Percentiles rank a stretch among this genome's conserved stretches.
Evolutionary conservation across 345 rosid genomes (phyloP).

Genomic region (Fremontodendron californicum): DNA sequence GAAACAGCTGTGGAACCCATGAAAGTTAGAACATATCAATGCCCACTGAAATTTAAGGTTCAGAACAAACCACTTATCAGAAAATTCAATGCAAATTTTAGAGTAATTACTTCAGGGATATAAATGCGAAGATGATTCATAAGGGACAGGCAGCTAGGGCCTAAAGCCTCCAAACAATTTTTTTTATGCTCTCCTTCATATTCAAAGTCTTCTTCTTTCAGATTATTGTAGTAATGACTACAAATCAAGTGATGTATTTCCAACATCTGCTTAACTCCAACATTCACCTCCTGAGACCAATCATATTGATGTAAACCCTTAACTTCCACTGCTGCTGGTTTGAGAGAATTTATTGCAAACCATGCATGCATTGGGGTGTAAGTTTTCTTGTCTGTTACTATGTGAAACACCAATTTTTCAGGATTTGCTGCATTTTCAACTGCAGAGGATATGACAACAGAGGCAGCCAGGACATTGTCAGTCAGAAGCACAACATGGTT

Average conservation of each 20-base stretch:
- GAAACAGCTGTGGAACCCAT: conserved; percentile 71
- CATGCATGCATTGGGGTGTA: conserved; percentile 92
- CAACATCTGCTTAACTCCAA: conserved; percentile 65
- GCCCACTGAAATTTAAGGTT: conserved; percentile 6
- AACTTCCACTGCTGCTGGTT: conserved; percentile 72
- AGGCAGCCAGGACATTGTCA: conserved; percentile 87
- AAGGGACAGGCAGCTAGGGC: conserved; percentile 63
- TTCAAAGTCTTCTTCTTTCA: conserved; percentile 51
- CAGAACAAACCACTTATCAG: conserved; percentile 17
- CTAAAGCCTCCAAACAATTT: conserved; percentile 49
- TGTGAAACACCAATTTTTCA: conserved; percentile 71
- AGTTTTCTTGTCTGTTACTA: conserved; percentile 93
- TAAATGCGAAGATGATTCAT: conserved; percentile 83
- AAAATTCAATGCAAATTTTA: conserved; percentile 1
- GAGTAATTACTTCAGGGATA: conserved; percentile 61
- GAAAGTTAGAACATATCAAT: conserved; percentile 34
- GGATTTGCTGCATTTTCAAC: conserved; percentile 57
- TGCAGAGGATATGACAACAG: conserved; percentile 78
- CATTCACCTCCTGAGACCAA: conserved; percentile 75
- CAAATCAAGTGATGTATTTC: conserved; percentile 67
- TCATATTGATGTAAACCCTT: conserved; percentile 93
- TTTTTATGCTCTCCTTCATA: conserved; percentile 34
- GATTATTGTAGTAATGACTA: conserved; percentile 48
- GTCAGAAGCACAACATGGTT: conserved; percentile 77
- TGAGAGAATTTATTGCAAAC: conserved; percentile 75